Base-by-base conservation (phyloP, 345 rosid genomes). In the Zanthoxylum bungeanum region DNA sequence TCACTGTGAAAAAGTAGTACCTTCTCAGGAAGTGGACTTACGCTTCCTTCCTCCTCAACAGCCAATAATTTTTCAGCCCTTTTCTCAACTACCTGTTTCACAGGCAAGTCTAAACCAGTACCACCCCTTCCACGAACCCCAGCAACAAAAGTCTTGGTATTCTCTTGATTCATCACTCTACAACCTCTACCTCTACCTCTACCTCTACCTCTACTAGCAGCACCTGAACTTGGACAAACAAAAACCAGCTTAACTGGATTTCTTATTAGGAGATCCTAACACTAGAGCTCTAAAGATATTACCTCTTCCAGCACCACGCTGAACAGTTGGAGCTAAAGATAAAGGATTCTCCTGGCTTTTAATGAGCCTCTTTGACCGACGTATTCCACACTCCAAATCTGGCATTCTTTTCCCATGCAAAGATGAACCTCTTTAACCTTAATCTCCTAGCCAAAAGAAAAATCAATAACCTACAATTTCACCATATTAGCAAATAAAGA, bases 181-280 rank as follows among this genome's bases (percentile, higher is more conserved):
- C 72, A 64, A 40, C 83, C 83, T 73, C 86, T 77, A 72, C 86
- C 85, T 72, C 85, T 76, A 64, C 85, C 85, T 74, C 85, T 75
- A 59, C 83, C 83, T 72, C 85, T 76, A 64, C 85, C 85, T 74
- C 85, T 75, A 59, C 83, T 81, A 60, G 71, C 82, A 73, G 76
- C 49, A 33, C 56, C 62, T 69, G 70, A 64, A 55, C 25, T 68
- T 49, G 51, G 60, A 71, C 56, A 75, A 66, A 57, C 42, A 67
- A 70, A 64, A 24, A 30, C 10, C 16, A 5, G 4, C 55, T 78
- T 64, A 62, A 72, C 37, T 46, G 66, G 42, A 60, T 46, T 60
- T 50, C 36, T 12, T 39, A 36, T 56, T 24, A 58, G 42, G 36
- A 44, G 31, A 63, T 51, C 73, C 65, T 44, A 57, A 59, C 25